phyloP scores from a whole-genome alignment of 2,329 filamentous ascomycete species.

The Aspergillus carbonarius region DNA sequence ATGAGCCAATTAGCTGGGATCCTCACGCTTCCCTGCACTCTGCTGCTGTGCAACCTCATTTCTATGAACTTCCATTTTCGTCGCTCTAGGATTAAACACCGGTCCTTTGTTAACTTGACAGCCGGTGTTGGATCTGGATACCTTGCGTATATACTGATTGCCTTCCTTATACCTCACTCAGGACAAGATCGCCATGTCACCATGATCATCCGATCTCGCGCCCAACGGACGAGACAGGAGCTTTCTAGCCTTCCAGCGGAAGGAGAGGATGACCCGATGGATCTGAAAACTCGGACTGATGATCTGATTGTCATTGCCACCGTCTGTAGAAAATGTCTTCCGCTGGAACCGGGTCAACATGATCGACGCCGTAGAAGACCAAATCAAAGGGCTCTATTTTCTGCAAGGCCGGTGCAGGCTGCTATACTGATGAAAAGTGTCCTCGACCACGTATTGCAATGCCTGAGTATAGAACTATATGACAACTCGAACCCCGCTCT shows the following conservation, averaged over 20 bases:
- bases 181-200: not conserved
- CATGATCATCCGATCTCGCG: not conserved
- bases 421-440: not conserved
- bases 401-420: not conserved
- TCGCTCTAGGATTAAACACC: not conserved
- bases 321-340: not conserved
- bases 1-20: not conserved
- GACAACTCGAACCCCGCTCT: not conserved
- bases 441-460: no score
- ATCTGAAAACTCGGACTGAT: not conserved
- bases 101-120: no score
- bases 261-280: not conserved
- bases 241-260: not conserved
- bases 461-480: no score
- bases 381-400: not conserved
- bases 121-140: no score
- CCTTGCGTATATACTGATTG: no score
- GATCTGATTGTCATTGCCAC: no score
- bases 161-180: no score
- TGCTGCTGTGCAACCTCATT: not conserved
- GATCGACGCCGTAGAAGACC: not conserved
- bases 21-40: not conserved
- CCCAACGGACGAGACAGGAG: not conserved
- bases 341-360: not conserved
- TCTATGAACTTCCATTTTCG: not conserved